A percentile compares a stretch with the other conserved stretches of the same genome.
Conservation (phyloP, 1,284 basidiomycete genomes). For the Cryptococcus hybrid region DNA sequence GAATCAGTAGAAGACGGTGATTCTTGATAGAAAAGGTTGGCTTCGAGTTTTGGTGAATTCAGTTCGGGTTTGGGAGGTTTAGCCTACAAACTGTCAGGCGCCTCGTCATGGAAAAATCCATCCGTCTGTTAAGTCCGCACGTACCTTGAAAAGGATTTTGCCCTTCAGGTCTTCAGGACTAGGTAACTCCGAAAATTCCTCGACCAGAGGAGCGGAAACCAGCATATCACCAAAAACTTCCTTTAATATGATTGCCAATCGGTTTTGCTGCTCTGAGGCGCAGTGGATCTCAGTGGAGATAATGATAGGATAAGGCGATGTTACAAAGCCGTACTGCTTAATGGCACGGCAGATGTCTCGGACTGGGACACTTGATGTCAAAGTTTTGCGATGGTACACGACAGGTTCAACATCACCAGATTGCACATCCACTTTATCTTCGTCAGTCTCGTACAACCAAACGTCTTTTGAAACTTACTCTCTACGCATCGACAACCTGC, state of each 20-base stretch:
- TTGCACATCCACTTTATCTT: constrained; percentile 78
- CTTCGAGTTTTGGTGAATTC: constrained; percentile 9
- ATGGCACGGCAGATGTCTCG: constrained; percentile 85
- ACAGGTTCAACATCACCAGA: constrained; percentile 81
- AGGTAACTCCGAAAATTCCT: constrained; percentile 58
- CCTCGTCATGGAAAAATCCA: background rate
- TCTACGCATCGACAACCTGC: constrained; percentile 78
- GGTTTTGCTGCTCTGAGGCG: constrained; percentile 74
- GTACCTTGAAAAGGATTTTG: constrained; percentile 79
- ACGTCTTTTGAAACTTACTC: background rate
- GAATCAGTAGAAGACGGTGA: constrained; percentile 46
- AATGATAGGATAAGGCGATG: constrained; percentile 91
- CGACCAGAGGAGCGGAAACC: constrained; percentile 59
- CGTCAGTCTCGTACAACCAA: background rate
- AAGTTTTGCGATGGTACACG: constrained; percentile 87
- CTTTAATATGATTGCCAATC: constrained; percentile 73
- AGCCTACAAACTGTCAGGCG: constrained; percentile 16
- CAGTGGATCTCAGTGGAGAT: constrained; percentile 95
- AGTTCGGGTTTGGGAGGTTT: constrained; percentile 25
- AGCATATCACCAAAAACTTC: constrained; percentile 76
- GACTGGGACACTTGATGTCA: constrained; percentile 82
- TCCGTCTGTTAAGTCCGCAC: constrained; percentile 4
- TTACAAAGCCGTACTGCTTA: constrained; percentile 86
- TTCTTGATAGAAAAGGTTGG: constrained; percentile 17
- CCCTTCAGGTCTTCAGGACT: constrained; percentile 84